Percentiles rank a stretch among this genome's conserved stretches.
phyloP scores from a whole-genome alignment of 192 early-diverging fungal species.

The Haplosporangium gracile region DNA sequence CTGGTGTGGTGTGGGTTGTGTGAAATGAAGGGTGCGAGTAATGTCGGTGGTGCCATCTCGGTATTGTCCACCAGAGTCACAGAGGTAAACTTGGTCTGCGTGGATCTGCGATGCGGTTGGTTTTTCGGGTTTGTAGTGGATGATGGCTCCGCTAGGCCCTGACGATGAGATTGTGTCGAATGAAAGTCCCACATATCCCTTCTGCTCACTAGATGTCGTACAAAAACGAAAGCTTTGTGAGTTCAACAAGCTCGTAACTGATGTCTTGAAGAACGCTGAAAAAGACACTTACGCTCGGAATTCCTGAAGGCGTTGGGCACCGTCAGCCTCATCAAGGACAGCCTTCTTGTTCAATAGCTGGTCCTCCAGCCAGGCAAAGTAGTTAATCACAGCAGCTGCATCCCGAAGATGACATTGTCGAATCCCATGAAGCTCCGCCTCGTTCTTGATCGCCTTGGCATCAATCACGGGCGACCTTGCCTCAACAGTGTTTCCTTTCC shows the following conservation, averaged over 20 bases:
- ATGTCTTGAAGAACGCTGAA: not conserved
- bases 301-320: slow-evolving; percentile 84
- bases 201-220: slow-evolving; percentile 64
- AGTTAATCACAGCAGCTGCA: slow-evolving; percentile 84
- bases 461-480: slow-evolving; percentile 76
- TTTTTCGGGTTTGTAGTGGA: slow-evolving; percentile 94
- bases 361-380: slow-evolving; percentile 94
- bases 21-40: slow-evolving; percentile 95
- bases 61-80: slow-evolving; percentile 98
- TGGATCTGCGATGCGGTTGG: slow-evolving; percentile 82
- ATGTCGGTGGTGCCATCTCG: slow-evolving; percentile 96
- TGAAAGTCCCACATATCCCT: slow-evolving; percentile 89
- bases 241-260: not conserved
- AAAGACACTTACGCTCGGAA: slow-evolving; percentile 68
- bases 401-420: slow-evolving; percentile 91
- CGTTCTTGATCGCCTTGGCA: slow-evolving; percentile 95
- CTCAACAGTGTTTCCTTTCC: slow-evolving; percentile 61
- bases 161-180: slow-evolving; percentile 97
- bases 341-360: slow-evolving; percentile 73
- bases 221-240: not conserved
- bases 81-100: slow-evolving; percentile 85
- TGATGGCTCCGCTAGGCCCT: slow-evolving; percentile 95
- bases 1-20: slow-evolving; percentile 83
- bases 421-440: slow-evolving; percentile 90
- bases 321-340: slow-evolving; percentile 84